Evolutionary conservation across 2,329 filamentous ascomycete species (phyloP).

Genomic region (Cryphonectria nitschkei): DNA sequence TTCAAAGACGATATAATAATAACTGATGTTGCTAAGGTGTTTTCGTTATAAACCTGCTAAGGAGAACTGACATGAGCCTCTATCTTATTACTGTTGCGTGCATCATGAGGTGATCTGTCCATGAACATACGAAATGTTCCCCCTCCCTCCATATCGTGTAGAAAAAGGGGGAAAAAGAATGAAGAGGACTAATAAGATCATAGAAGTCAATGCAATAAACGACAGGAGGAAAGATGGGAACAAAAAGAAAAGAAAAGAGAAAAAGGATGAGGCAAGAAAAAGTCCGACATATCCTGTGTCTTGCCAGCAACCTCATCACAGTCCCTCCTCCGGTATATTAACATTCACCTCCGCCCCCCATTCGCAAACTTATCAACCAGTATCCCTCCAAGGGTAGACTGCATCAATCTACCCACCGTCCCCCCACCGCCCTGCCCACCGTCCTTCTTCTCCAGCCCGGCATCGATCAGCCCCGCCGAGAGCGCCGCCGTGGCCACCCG

Average conservation of each 20-base stretch:
- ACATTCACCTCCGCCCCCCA: conserved; percentile 23
- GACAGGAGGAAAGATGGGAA: not conserved
- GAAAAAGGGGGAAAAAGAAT: not conserved
- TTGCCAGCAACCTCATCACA: not conserved
- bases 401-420: conserved; percentile 28
- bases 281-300: not conserved
- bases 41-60: not conserved
- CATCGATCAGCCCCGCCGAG: conserved; percentile 35
- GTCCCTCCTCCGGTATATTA: not conserved
- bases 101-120: not conserved
- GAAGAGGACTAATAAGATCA: not conserved
- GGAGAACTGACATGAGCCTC: not conserved
- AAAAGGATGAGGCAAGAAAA: no score
- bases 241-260: no score
- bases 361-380: conserved; percentile 35
- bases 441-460: conserved; percentile 28
- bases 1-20: no score
- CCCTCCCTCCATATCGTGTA: not conserved
- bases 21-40: no score
- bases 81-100: not conserved
- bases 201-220: not conserved
- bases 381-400: conserved; percentile 34
- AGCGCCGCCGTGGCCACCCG: conserved; percentile 36
- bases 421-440: conserved; percentile 29
- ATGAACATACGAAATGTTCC: not conserved